These are phyloP conservation scores for Candida patagonica DNA, from an alignment of 805 yeast species.

Conservation along the genomic window DNA sequence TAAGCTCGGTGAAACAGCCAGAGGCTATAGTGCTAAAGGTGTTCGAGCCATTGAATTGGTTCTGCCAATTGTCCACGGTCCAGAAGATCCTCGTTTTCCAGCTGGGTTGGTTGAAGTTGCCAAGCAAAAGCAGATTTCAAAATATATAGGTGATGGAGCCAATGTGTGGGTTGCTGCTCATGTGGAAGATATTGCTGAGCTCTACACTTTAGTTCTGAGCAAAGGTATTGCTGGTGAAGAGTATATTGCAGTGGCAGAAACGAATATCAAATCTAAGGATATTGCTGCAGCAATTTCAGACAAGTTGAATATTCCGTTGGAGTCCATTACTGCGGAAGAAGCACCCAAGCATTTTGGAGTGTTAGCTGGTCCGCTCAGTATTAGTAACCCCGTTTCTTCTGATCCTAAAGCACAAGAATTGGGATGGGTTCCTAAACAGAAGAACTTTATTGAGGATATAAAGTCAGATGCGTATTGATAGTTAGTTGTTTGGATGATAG, in stretches of 20 bases:
- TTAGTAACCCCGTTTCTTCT: background rate
- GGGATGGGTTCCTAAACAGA: constrained; percentile 7
- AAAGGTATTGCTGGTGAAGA: constrained; percentile 22
- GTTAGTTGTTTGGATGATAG: too few relatives aligned
- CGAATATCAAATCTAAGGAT: constrained; percentile 17
- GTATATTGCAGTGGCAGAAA: constrained; percentile 24
- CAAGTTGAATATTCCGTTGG: constrained; percentile 1
- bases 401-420: constrained; percentile 6
- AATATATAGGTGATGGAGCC: constrained; percentile 31
- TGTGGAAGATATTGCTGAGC: constrained; percentile 27
- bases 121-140: constrained; percentile 22
- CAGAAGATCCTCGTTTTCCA: constrained; percentile 24
- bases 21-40: constrained; percentile 20
- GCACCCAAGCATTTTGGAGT: background rate
- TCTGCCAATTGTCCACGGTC: constrained; percentile 31
- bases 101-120: constrained; percentile 11
- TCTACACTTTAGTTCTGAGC: constrained; percentile 25
- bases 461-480: constrained; percentile 5
- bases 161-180: constrained; percentile 29
- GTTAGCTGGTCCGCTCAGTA: background rate
- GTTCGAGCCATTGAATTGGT: constrained; percentile 24
- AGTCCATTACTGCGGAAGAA: background rate
- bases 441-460: constrained; percentile 3
- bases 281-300: constrained; percentile 25
- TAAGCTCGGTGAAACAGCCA: constrained; percentile 11